phyloP scores from a whole-genome alignment of 331 rosid genomes.

The Quercus tomentella region DNA sequence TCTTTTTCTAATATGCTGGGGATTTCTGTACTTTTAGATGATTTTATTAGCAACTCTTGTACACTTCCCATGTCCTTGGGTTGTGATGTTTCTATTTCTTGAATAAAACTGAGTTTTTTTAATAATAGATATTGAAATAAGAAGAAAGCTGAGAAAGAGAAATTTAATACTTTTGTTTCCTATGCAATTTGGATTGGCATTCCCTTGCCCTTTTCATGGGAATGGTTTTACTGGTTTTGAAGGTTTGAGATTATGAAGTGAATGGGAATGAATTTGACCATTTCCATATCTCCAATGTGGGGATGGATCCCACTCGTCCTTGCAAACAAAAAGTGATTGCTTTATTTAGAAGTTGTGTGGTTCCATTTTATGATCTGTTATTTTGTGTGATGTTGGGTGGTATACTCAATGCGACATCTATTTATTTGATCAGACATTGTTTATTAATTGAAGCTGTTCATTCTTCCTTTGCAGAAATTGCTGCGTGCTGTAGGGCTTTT shows the following conservation, averaged over 20 bases:
- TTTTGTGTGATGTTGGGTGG: too few species aligned
- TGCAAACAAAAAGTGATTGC: not conserved
- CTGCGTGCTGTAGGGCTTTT: constrained; percentile 81
- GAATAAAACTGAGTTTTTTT: too few species aligned
- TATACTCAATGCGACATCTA: not conserved
- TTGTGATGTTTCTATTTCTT: too few species aligned
- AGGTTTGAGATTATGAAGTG: not conserved
- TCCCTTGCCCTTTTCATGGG: not conserved
- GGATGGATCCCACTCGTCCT: not conserved
- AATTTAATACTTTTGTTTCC: not conserved
- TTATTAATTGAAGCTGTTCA: not conserved
- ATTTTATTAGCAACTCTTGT: too few species aligned
- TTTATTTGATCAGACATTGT: not conserved
- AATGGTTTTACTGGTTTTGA: not conserved
- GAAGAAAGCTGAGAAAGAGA: not conserved
- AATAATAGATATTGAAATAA: not conserved
- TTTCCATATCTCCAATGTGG: not conserved
- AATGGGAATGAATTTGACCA: not conserved
- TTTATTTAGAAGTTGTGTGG: not conserved
- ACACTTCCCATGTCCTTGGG: too few species aligned
- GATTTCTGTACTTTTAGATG: too few species aligned
- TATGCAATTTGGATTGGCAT: not conserved
- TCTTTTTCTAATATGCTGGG: too few species aligned
- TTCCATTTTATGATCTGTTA: not conserved
- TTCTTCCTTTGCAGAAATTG: constrained; percentile 60